Evolutionary conservation across 345 rosid genomes (phyloP).

Genomic region (Eucalyptus viminalis): DNA sequence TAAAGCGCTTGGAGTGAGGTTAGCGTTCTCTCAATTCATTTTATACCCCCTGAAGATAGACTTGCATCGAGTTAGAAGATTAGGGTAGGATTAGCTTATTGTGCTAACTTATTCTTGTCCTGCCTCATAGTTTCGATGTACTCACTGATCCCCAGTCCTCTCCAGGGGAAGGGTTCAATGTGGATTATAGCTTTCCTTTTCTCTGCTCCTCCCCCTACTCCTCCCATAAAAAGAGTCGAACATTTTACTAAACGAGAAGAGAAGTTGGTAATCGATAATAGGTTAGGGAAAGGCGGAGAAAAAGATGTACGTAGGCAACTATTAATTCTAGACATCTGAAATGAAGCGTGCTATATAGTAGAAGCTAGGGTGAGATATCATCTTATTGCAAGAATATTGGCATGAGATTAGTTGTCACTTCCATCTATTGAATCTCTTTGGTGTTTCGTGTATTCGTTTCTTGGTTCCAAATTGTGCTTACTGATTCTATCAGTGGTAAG

Average conservation of each 20-base stretch:
- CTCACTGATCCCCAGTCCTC: background rate
- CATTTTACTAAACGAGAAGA: background rate
- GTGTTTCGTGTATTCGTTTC: background rate
- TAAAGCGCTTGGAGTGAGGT: slow-evolving; percentile 51
- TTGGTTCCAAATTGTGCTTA: background rate
- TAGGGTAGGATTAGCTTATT: background rate
- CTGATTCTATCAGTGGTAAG: background rate
- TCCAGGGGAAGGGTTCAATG: background rate
- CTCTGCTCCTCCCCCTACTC: background rate
- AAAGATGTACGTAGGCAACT: background rate
- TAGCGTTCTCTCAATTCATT: background rate
- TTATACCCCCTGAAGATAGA: background rate
- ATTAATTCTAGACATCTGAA: background rate
- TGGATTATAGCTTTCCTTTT: background rate
- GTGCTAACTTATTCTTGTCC: background rate
- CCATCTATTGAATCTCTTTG: background rate
- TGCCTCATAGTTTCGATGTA: background rate
- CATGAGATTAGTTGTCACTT: background rate
- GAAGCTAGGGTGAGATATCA: background rate
- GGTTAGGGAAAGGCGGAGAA: background rate
- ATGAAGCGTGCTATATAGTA: background rate
- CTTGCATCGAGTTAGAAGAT: background rate
- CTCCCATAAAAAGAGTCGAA: background rate
- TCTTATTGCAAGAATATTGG: background rate
- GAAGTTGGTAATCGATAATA: background rate